A percentile compares a stretch with the other conserved stretches of the same genome.
phyloP scores from a whole-genome alignment of 1,284 basidiomycete species.

The Ceratobasidium sp. region DNA sequence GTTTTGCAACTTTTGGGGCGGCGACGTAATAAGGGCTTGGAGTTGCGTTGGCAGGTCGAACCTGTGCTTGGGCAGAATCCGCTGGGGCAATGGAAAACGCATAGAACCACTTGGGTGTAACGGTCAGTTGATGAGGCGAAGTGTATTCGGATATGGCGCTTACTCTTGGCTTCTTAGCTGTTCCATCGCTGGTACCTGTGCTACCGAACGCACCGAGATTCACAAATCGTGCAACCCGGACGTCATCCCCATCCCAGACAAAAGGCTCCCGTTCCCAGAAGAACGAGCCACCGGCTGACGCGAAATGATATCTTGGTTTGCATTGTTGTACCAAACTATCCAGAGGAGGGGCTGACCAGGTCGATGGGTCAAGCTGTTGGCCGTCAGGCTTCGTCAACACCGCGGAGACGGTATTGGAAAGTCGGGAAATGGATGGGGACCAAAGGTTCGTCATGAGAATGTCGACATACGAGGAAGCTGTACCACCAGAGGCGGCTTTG shows the following conservation, averaged over 20 bases:
- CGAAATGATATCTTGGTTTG: slow-evolving; percentile 85
- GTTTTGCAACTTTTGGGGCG: slow-evolving; percentile 32
- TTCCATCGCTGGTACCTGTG: slow-evolving; percentile 59
- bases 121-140: slow-evolving; percentile 33
- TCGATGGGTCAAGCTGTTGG: slow-evolving; percentile 57
- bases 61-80: slow-evolving; percentile 54
- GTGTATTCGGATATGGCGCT: slow-evolving; percentile 51
- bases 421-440: slow-evolving; percentile 77
- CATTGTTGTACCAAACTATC: slow-evolving; percentile 74
- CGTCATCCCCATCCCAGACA: slow-evolving; percentile 78
- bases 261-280: slow-evolving; percentile 97
- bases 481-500: slow-evolving; percentile 60
- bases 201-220: slow-evolving; percentile 88
- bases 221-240: slow-evolving; percentile 80
- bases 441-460: slow-evolving; percentile 86
- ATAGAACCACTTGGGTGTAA: slow-evolving; percentile 74
- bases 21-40: slow-evolving; percentile 73
- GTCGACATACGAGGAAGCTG: slow-evolving; percentile 74
- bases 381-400: slow-evolving; percentile 2
- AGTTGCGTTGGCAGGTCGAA: slow-evolving; percentile 75
- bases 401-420: slow-evolving; percentile 69
- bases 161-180: slow-evolving; percentile 86
- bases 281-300: slow-evolving; percentile 70
- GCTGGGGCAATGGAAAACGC: slow-evolving; percentile 74
- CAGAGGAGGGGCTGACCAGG: slow-evolving; percentile 69